Evolutionary conservation across 495 filamentous ascomycete genomes (phyloP), one percentile per base, ranked within the genome.

Genomic region (Podospora tetraspora): DNA sequence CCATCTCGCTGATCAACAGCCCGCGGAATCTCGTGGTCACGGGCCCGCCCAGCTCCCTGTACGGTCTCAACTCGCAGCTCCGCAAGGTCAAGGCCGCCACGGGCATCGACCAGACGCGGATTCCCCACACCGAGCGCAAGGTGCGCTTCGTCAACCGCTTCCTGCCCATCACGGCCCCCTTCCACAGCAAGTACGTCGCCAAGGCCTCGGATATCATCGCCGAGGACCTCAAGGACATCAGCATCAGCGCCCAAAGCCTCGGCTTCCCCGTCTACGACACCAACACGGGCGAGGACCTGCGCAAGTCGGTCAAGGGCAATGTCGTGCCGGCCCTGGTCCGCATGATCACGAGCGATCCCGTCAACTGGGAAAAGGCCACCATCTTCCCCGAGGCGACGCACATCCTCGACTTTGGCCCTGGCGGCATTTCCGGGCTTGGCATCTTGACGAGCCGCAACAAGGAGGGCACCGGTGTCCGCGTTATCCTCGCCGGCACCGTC

Each of bases 371-470:
- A 78, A 89, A 91, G 72, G 93, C 95, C 22, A 97, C 94, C 13
- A 84, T 89, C 43, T 97, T 97, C 82, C 88, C 92, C 3, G 81
- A 84, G 3, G 95, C 95, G 12, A 97, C 95, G 3, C 95, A 99
- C 77, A 91, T 98, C 61, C 78, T 98, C 69, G 95, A 98, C 79
- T 98, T 99, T 70, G 95, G 95, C 24, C 95, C 95, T 13, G 95
- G 95, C 71, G 95, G 95, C 34, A 94, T 96, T 71, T 97, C 95
- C 34, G 95, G 95, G 43, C 89, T 99, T 60, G 95, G 95, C 67
- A 91, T 97, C n/a, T 83, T 99, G 60, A 99, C 94, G 23, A 97
- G 96, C 83, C 90, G 94, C 34, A 99, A 96, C 85, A 99, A 97
- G 82, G 94, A 99, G 72, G 95, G 95, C 68, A 97, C 93, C 59